These are phyloP conservation scores for Tetrahymena borealis DNA, from an alignment of 73 alveolate species.

Conservation along the genomic window DNA sequence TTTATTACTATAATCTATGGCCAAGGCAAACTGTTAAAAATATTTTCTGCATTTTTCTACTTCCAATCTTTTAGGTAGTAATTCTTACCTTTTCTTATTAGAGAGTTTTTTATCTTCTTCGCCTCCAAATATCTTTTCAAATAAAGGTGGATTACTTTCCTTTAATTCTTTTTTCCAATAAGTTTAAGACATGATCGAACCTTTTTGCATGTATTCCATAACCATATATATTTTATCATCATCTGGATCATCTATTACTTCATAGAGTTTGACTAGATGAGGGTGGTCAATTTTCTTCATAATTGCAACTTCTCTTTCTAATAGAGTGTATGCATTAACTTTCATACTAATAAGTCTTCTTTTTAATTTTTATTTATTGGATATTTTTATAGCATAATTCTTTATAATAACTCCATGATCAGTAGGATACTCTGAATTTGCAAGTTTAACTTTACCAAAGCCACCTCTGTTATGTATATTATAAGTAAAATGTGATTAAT, in stretches of 20 bases:
- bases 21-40: slow-evolving; percentile 22
- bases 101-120: not conserved
- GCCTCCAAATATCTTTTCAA: not conserved
- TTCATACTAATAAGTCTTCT: slow-evolving; percentile 26
- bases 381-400: slow-evolving; percentile 19
- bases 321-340: slow-evolving; percentile 32
- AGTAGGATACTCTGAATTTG: slow-evolving; percentile 4
- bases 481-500: not conserved
- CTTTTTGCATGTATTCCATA: slow-evolving; percentile 38
- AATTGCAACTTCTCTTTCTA: slow-evolving; percentile 45
- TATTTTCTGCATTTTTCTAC: slow-evolving; percentile 33
- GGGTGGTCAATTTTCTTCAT: slow-evolving; percentile 36
- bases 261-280: slow-evolving; percentile 20
- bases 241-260: slow-evolving; percentile 44
- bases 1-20: slow-evolving; percentile 26
- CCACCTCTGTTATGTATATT: slow-evolving; percentile 2
- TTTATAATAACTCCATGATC: not conserved
- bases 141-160: not conserved
- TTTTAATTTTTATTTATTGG: slow-evolving; percentile 33
- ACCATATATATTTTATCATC: slow-evolving; percentile 29
- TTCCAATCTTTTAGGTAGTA: not conserved
- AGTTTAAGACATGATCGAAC: slow-evolving; percentile 16
- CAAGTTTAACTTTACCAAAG: slow-evolving; percentile 34
- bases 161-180: slow-evolving; percentile 7
- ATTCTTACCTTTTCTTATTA: not conserved